These are phyloP conservation scores for Anisogramma anomala DNA, from an alignment of 2,329 filamentous ascomycete genomes.

Conservation along the genomic window DNA sequence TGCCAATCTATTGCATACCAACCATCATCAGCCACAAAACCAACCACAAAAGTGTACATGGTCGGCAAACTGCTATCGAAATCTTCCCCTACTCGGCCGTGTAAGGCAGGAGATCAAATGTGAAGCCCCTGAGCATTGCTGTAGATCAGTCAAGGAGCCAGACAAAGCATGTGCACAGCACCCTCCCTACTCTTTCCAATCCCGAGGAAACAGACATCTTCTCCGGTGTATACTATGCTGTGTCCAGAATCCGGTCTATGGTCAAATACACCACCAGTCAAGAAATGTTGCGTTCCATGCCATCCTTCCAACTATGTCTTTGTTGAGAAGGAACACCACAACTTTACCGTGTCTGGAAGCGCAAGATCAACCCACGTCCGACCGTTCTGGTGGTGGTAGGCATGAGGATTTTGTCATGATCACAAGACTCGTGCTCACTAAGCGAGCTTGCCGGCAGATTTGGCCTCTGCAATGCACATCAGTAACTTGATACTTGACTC, in stretches of 20 bases:
- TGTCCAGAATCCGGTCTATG: conserved; percentile 6
- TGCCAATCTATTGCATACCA: too few species aligned
- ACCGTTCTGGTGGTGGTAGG: neutral
- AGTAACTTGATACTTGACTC: neutral
- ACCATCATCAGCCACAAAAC: too few species aligned
- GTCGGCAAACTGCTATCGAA: too few species aligned
- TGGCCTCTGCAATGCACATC: conserved; percentile 54
- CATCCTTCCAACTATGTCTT: neutral
- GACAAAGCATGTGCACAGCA: too few species aligned
- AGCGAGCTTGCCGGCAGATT: conserved; percentile 58
- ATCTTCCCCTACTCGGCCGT: too few species aligned
- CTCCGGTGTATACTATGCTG: conserved; percentile 5
- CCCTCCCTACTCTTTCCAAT: too few species aligned
- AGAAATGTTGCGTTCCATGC: conserved; percentile 6
- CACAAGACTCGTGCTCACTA: conserved; percentile 24
- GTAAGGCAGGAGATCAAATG: too few species aligned
- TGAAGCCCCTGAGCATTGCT: too few species aligned
- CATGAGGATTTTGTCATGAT: too few species aligned
- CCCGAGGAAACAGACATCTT: neutral
- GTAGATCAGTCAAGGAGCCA: too few species aligned
- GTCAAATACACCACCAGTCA: conserved; percentile 1
- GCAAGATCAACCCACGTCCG: conserved; percentile 10
- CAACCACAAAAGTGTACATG: too few species aligned
- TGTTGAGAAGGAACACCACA: neutral
- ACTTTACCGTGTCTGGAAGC: neutral